Percentiles rank a stretch among this genome's conserved stretches.
Evolutionary conservation across 768 basidiomycete genomes (phyloP).

Genomic region (Tephrocybe sp.): DNA sequence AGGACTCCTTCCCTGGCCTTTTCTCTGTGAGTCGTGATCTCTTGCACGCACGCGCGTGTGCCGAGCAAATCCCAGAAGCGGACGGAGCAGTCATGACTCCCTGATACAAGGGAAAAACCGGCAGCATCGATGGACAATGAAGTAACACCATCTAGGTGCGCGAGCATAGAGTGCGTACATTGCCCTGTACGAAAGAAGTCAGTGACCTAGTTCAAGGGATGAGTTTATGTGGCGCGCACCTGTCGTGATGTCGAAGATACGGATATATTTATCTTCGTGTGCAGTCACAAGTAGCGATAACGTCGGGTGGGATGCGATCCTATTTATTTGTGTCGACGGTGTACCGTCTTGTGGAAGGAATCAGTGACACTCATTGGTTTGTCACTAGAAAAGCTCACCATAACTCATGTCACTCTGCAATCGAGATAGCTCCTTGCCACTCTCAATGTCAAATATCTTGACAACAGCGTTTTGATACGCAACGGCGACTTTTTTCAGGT

Average conservation of each 20-base stretch:
- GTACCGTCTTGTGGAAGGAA: conserved; percentile 58
- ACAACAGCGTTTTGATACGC: conserved; percentile 88
- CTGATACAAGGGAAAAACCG: conserved; percentile 85
- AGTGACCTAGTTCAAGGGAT: conserved; percentile 3
- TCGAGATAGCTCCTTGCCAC: conserved; percentile 71
- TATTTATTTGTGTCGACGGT: conserved; percentile 78
- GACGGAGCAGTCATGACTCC: conserved; percentile 90
- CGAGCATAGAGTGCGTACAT: conserved; percentile 88
- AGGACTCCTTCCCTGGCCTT: conserved; percentile 91
- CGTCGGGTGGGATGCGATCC: conserved; percentile 87
- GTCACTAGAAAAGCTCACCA: conserved; percentile 36
- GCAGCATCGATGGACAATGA: conserved; percentile 87
- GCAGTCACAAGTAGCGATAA: conserved; percentile 86
- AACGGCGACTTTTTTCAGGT: conserved; percentile 85
- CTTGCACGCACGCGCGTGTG: conserved; percentile 81
- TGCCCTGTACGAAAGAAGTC: conserved; percentile 48
- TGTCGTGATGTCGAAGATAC: conserved; percentile 82
- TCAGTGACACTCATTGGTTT: conserved; percentile 2
- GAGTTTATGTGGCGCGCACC: conserved; percentile 45
- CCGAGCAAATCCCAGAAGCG: conserved; percentile 94
- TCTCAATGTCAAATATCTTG: conserved; percentile 90
- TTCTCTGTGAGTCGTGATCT: conserved; percentile 84
- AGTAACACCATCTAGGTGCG: conserved; percentile 91
- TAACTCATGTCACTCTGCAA: conserved; percentile 60
- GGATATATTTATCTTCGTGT: conserved; percentile 92